These are phyloP conservation scores for Volvariella volvacea DNA, from an alignment of 1,284 basidiomycete species.

Conservation along the genomic window DNA sequence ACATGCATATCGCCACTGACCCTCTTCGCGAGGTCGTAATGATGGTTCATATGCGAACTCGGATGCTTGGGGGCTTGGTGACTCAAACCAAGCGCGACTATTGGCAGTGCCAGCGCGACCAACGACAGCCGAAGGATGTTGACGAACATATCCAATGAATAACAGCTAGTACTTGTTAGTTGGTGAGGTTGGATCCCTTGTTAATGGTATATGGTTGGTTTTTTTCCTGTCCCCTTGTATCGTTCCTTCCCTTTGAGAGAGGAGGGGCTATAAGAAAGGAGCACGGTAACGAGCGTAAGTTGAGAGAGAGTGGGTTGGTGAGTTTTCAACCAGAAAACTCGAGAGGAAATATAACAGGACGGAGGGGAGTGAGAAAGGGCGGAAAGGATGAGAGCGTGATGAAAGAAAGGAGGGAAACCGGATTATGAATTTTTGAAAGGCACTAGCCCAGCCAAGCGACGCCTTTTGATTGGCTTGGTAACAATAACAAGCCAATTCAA, in stretches of 20 bases:
- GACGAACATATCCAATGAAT: slow-evolving; percentile 12
- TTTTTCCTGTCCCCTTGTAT: no score
- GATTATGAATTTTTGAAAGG: no score
- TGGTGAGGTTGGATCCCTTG: neutral
- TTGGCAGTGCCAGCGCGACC: slow-evolving; percentile 27
- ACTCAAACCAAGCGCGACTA: slow-evolving; percentile 24
- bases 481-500: no score
- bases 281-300: neutral
- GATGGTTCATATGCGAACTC: slow-evolving; percentile 25
- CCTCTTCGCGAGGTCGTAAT: slow-evolving; percentile 39
- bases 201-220: no score
- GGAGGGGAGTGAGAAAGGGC: no score
- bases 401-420: no score
- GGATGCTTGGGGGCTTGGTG: slow-evolving; percentile 13
- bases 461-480: no score
- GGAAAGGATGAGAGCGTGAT: no score
- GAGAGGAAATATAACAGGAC: no score
- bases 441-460: no score
- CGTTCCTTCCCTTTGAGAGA: neutral
- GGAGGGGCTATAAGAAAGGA: neutral
- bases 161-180: no score
- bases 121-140: slow-evolving; percentile 16
- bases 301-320: neutral
- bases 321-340: no score
- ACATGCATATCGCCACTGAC: slow-evolving; percentile 27